These are phyloP conservation scores for Asclepias syriaca DNA, from an alignment of 257 asterid species.

Conservation along the genomic window DNA sequence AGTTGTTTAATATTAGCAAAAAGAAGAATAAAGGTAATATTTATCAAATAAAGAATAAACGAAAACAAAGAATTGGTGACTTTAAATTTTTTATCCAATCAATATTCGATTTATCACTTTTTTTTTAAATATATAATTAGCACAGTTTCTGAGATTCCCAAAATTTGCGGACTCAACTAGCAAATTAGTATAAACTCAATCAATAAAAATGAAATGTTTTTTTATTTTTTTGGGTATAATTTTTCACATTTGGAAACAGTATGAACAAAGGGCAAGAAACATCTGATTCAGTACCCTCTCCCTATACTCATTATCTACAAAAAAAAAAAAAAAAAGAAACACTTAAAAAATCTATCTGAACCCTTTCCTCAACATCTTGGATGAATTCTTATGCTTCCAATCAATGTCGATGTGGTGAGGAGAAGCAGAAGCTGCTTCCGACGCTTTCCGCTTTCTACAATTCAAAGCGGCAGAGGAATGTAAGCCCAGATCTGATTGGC, in stretches of 20 bases:
- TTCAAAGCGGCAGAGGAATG: neutral
- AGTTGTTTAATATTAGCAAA: too few relatives aligned
- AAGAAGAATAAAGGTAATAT: too few relatives aligned
- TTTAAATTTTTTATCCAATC: too few relatives aligned
- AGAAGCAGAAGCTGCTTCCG: neutral
- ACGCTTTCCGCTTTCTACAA: constrained; percentile 27
- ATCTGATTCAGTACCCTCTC: neutral
- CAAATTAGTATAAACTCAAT: neutral
- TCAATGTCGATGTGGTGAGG: neutral
- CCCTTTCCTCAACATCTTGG: constrained; percentile 35
- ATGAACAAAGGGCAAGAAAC: neutral
- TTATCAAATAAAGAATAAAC: too few relatives aligned
- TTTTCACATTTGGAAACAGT: neutral
- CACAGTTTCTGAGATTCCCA: neutral
- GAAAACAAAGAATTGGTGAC: too few relatives aligned
- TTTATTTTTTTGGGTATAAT: neutral
- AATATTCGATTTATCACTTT: too few relatives aligned
- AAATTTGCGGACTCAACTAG: neutral
- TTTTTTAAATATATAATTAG: too few relatives aligned
- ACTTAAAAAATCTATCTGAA: constrained; percentile 27
- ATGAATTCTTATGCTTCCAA: constrained; percentile 15
- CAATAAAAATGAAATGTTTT: neutral
- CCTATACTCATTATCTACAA: neutral
- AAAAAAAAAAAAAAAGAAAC: neutral
- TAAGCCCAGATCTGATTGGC: neutral